Evolutionary conservation across 352 stramenopile genomes (phyloP).

Genomic region (Globisporangium solare): DNA sequence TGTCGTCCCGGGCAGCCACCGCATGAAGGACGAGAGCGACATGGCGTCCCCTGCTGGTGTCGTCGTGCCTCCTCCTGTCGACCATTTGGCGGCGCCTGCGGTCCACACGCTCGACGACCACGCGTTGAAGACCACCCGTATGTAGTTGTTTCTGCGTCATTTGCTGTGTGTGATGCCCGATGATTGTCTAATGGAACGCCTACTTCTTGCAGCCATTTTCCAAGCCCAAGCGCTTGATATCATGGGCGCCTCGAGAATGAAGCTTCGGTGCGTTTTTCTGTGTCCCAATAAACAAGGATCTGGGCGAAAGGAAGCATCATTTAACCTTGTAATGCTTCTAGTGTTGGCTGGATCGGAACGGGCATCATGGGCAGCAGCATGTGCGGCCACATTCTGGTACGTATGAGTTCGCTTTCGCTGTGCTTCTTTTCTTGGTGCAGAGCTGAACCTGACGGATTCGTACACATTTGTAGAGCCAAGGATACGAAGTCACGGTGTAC

Average conservation of each 20-base stretch:
- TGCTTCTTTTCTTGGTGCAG: not conserved
- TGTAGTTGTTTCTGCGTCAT: conserved; percentile 8
- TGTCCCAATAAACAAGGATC: not conserved
- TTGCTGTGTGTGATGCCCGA: not conserved
- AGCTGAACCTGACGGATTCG: too few relatives aligned
- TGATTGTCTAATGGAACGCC: not conserved
- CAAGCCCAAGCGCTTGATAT: conserved; percentile 54
- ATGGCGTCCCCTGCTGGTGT: conserved; percentile 8
- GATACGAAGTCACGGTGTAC: conserved; percentile 83
- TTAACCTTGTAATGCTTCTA: conserved; percentile 11
- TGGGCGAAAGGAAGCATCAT: too few relatives aligned
- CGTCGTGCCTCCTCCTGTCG: conserved; percentile 17
- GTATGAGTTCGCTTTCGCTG: not conserved
- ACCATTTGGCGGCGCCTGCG: conserved; percentile 25
- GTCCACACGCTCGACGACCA: conserved; percentile 48
- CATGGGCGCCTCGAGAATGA: conserved; percentile 48
- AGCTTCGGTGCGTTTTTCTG: conserved; percentile 36
- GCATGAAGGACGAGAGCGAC: conserved; percentile 44
- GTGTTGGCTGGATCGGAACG: conserved; percentile 83
- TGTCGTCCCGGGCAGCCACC: conserved; percentile 40
- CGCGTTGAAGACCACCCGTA: conserved; percentile 45
- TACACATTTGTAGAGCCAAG: conserved; percentile 44
- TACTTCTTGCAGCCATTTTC: conserved; percentile 35
- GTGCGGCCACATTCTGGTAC: conserved; percentile 82
- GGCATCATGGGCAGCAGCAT: conserved; percentile 90